Evolutionary conservation across 345 rosid species (phyloP), one percentile per base, ranked within the genome.

Genomic region (Bruguiera sexangula): DNA sequence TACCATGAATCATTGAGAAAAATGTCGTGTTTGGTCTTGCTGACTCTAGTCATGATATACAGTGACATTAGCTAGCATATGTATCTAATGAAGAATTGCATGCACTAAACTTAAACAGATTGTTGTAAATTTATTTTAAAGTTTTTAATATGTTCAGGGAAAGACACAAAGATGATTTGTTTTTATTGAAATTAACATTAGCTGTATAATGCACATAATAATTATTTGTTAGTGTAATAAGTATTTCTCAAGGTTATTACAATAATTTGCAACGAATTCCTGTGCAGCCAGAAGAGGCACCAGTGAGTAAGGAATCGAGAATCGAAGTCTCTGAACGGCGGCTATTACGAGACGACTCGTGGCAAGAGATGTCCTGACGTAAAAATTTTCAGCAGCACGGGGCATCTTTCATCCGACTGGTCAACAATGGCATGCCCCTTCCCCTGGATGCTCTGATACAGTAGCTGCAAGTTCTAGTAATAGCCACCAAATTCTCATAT

Each of bases 281-380:
- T 2, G 46, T 39, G 46, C 15, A 39, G 46, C 10, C 46, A 39
- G 26, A 27, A 54, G 59, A 70, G 62, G 13, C 10, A 50, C 34
- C 6, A 5, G 34, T 32, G 20, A 60, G 29, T 58, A 27, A 60
- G 68, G 72, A 63, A 63, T 64, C 64, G 58, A 75, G 72, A 67
- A 67, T 64, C 64, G 34, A 73, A 77, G 62, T 53, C 70, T 30
- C 66, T 71, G 70, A 66, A 53, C 65, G 21, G 73, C 78, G 67
- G 70, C 82, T 80, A 60, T 80, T 71, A 73, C 76, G 78, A 77
- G 83, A 79, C 73, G 62, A 84, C 89, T 83, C 85, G 82, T 85
- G 89, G 63, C 70, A 21, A 8, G 24, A 11, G 15, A 53, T 82
- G 83, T 77, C 73, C 66, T 68, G 66, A 64, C 75, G 72, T 15